Base-by-base conservation (phyloP, 768 basidiomycete species). In the Daedalea quercina region DNA sequence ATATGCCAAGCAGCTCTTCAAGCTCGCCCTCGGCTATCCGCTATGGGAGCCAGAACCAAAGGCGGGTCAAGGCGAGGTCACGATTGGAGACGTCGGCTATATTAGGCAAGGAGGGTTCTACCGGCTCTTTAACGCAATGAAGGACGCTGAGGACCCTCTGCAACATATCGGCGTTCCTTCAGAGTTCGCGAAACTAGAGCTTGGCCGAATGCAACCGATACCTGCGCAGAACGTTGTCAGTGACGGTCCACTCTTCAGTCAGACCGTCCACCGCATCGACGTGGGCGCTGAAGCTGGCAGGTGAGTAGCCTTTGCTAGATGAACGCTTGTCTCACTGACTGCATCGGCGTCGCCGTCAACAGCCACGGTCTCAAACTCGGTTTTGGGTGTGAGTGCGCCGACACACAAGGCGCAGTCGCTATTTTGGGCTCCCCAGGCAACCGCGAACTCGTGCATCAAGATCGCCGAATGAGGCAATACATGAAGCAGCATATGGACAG, bases 381-480 rank as follows among this genome's bases (percentile, higher is more conserved):
- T 0, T 47, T 58, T 19, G 44, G 37, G 13, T 59, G 57, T 50
- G 23, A 52, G 3, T 65, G 60, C 52, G 15, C 34, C 11, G 53
- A 42, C 7, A 50, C 56, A 3, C 53, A 58, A 23, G 63, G 63
- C 37, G 63, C 58, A 1, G 42, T 63, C n/a, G 35, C 61, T 8
- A 24, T 53, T 40, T 41, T 53, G 37, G 50, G 26, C 17, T 33
- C 31, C 22, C 22, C 34, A 3, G 53, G 31, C 0, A 31, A 13
- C 12, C 47, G 47, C 4, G 47, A 46, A 41, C 35, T 22, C 11
- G 53, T 54, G 22, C 50, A 51, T 17, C 49, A 37, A 1, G 48
- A 34, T 19, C 50, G 45, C 20, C 26, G 46, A 13, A 44, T 57
- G 9, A 26, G 11, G 3, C 40, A 51, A 20, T 57, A 60, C 43